Percentiles rank a stretch among this genome's conserved stretches.
Conservation (phyloP, 2,329 filamentous ascomycete species). For the Aquanectria penicillioides region DNA sequence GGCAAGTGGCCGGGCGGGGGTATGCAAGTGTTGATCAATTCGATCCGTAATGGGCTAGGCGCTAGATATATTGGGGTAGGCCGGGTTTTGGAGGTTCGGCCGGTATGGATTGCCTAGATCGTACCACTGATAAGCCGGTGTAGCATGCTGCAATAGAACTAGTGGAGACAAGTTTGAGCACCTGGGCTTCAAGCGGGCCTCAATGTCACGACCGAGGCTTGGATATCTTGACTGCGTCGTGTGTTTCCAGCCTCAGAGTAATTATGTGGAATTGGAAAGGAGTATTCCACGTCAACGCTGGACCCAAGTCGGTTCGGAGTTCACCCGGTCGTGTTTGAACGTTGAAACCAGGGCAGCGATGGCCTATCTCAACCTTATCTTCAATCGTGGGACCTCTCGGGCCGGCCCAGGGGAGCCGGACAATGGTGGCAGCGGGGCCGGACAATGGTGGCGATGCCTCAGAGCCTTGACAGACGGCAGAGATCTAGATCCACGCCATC, state of each 20-base stretch:
- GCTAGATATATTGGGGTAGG: neutral
- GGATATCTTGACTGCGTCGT: neutral
- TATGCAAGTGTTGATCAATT: conserved; percentile 2
- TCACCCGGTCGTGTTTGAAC: neutral
- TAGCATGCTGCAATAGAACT: neutral
- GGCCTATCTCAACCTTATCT: neutral
- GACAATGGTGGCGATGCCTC: neutral
- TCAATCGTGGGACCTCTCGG: neutral
- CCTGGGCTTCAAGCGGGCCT: neutral
- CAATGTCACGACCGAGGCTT: neutral
- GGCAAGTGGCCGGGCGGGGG: no score
- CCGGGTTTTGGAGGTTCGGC: neutral
- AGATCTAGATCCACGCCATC: neutral
- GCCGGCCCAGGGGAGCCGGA: neutral
- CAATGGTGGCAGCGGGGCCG: neutral
- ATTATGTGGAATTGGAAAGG: neutral
- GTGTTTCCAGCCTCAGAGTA: no score
- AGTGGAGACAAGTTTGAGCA: neutral
- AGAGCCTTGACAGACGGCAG: neutral
- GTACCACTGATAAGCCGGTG: neutral
- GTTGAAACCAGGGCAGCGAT: neutral
- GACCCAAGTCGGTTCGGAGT: no score
- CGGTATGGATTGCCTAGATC: neutral
- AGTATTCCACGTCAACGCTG: neutral
- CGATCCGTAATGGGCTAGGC: neutral